Evolutionary conservation across 441 rosid species (phyloP).

Genomic region (Viola pubescens): DNA sequence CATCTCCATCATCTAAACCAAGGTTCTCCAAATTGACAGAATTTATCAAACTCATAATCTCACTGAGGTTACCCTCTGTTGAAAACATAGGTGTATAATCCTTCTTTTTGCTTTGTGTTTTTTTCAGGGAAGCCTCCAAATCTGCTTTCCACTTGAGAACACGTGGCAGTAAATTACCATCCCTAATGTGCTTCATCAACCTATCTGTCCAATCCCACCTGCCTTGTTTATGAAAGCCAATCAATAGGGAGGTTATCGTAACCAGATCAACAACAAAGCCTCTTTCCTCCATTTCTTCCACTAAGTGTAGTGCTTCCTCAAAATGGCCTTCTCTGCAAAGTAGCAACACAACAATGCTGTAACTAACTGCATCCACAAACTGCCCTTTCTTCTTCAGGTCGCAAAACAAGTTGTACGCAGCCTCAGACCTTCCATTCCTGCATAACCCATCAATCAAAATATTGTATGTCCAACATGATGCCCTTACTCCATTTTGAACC

Average conservation of each 20-base stretch:
- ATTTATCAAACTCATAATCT: conserved; percentile 32
- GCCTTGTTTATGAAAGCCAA: conserved; percentile 65
- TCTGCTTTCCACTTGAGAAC: conserved; percentile 68
- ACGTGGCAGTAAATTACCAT: conserved; percentile 44
- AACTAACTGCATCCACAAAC: conserved; percentile 76
- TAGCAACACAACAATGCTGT: conserved; percentile 64
- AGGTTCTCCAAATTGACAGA: conserved; percentile 15
- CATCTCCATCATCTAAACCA: conserved; percentile 24
- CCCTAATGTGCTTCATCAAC: conserved; percentile 60
- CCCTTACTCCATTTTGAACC: conserved; percentile 74
- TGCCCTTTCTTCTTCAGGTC: conserved; percentile 88
- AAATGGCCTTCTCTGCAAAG: conserved; percentile 71
- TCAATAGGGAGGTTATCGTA: conserved; percentile 69
- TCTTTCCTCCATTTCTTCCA: conserved; percentile 75
- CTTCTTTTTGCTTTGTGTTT: conserved; percentile 38
- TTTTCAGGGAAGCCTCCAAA: conserved; percentile 54
- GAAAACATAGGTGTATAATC: conserved; percentile 63
- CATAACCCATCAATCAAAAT: conserved; percentile 78
- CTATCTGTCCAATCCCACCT: conserved; percentile 74
- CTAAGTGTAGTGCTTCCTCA: conserved; percentile 54
- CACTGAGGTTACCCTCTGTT: conserved; percentile 40
- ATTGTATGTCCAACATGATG: conserved; percentile 81
- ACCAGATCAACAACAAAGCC: conserved; percentile 73
- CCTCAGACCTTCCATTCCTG: conserved; percentile 71
- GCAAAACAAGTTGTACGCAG: conserved; percentile 68